These are phyloP conservation scores for Pyrenula massariospora DNA, from an alignment of 495 filamentous ascomycete species.

Conservation along the genomic window DNA sequence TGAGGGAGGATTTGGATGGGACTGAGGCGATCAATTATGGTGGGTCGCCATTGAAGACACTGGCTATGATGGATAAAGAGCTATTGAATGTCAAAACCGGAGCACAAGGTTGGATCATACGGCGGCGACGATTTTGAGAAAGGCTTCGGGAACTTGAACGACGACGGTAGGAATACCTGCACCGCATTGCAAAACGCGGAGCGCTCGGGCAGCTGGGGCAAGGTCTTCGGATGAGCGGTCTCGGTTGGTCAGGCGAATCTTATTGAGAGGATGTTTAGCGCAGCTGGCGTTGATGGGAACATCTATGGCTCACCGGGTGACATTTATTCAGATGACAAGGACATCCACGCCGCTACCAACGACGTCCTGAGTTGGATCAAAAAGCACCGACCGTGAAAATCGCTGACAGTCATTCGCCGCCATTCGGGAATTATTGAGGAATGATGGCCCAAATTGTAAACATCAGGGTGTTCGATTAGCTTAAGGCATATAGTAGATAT, in stretches of 20 bases:
- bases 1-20: too few relatives aligned
- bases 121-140: constrained; percentile 2
- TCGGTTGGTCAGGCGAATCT: background rate
- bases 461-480: too few relatives aligned
- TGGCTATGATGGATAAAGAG: too few relatives aligned
- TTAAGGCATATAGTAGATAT: too few relatives aligned
- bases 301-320: constrained; percentile 1
- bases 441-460: too few relatives aligned
- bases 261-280: background rate
- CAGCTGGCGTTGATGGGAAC: constrained; percentile 1
- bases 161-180: background rate
- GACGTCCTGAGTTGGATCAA: constrained; percentile 1
- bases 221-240: constrained; percentile 1
- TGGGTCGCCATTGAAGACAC: too few relatives aligned
- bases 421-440: too few relatives aligned
- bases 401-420: constrained; percentile 9
- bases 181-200: constrained; percentile 1
- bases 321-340: background rate
- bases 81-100: too few relatives aligned
- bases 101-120: too few relatives aligned
- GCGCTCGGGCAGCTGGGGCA: background rate
- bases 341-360: background rate
- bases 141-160: constrained; percentile 7
- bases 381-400: constrained; percentile 12
- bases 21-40: too few relatives aligned